Evolutionary conservation across 768 basidiomycete genomes (phyloP).

Genomic region (Tricholoma matsutake): DNA sequence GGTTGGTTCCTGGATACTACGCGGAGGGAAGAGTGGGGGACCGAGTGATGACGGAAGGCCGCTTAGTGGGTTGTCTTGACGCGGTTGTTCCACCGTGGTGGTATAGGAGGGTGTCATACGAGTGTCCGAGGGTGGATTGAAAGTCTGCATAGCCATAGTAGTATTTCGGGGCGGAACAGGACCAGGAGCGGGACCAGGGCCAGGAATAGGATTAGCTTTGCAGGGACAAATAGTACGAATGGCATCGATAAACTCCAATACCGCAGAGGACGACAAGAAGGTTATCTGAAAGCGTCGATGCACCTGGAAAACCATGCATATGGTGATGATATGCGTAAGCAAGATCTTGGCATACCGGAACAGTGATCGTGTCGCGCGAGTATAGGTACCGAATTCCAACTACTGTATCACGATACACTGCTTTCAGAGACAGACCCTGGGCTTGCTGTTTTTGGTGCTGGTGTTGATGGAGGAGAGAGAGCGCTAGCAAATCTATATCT

Average conservation of each 20-base stretch:
- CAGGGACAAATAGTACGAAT: conserved; percentile 74
- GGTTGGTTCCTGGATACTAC: background rate
- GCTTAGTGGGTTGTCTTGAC: conserved; percentile 9
- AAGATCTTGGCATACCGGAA: conserved; percentile 13
- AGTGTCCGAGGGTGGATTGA: background rate
- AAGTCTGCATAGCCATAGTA: background rate
- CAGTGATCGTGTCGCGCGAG: conserved; percentile 30
- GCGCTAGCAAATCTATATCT: conserved; percentile 70
- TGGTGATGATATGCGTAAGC: background rate
- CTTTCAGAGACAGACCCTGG: conserved; percentile 72
- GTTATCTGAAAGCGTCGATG: conserved; percentile 78
- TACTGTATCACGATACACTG: conserved; percentile 69
- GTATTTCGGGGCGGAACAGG: background rate
- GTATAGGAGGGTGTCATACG: background rate
- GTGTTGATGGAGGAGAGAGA: conserved; percentile 46
- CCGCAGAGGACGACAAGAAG: conserved; percentile 48
- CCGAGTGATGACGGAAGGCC: background rate
- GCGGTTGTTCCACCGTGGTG: background rate
- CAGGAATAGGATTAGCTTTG: conserved; percentile 48
- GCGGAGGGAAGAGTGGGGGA: background rate
- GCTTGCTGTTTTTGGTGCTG: conserved; percentile 30
- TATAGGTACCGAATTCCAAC: conserved; percentile 77
- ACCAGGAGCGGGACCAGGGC: conserved; percentile 7
- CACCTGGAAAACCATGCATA: conserved; percentile 35
- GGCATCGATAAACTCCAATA: conserved; percentile 55